Base-by-base conservation (phyloP, 2,329 filamentous ascomycete genomes). In the Catunica adiposa region DNA sequence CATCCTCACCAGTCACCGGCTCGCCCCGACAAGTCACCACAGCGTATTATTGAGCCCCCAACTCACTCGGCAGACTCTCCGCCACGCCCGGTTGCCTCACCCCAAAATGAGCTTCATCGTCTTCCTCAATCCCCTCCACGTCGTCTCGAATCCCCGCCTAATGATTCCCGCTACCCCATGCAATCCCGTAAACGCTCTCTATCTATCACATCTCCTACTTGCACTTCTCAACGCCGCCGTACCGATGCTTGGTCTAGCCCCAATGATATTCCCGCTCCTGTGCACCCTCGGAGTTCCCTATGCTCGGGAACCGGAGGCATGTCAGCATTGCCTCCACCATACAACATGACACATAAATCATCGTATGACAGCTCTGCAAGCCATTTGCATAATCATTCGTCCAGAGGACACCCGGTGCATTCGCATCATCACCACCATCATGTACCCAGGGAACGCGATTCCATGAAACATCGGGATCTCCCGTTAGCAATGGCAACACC, bases 111-210 rank as follows among this genome's bases (percentile, higher is more conserved):
- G 37, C 5, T n/a, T 14, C 3, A 14, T n/a, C 37, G 5, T 38
- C n/a, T n/a, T n/a, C n/a, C n/a, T 11, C 11, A 38, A 38, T 11
- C 37, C n/a, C 37, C 37, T 8, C 11, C n/a, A n/a, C 37, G 3
- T n/a, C 3, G 37, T 38, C 37, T 14, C 37, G 37, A 14, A 14
- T 38, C 37, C 37, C 37, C 3, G 37, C 37, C 37, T n/a, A 38
- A 11, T 14, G 37, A 38, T 38, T 15, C 22, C 20, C 17, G 8
- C 20, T 44, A n/a, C 23, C 25, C 17, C 31, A n/a, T 14, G 22
- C 11, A 22, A 17, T n/a, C 53, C 4, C 56, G 56, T 37, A 58
- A 58, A 48, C 56, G 56, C 14, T 58, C 56, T 9, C 31, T 55
- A 4, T 51, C 44, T n/a, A 15, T 25, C 15, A 38, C 46, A 14